Conservation (phyloP, 352 stramenopile genomes). For the Saprolegnia diclina region DNA sequence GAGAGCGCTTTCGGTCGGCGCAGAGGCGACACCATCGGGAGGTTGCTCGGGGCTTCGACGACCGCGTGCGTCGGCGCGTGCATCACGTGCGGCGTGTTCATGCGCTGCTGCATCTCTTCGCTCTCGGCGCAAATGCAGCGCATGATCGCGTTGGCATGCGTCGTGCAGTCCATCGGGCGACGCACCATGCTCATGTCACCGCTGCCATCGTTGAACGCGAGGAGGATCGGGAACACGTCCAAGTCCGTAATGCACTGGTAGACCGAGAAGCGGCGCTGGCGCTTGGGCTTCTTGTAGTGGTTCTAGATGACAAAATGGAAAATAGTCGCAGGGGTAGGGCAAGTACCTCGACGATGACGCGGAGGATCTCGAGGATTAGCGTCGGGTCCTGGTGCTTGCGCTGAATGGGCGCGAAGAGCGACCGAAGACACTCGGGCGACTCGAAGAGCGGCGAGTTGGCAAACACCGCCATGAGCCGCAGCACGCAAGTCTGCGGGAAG, state of each 20-base stretch:
- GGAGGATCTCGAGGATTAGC: conserved; percentile 10
- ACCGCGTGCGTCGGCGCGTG: neutral
- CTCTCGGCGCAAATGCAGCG: conserved; percentile 2
- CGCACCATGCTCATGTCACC: conserved; percentile 11
- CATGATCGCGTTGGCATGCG: conserved; percentile 8
- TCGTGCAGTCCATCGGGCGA: conserved; percentile 9
- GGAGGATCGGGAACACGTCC: conserved; percentile 2
- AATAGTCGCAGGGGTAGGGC: neutral
- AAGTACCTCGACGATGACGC: conserved; percentile 12
- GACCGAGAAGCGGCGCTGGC: neutral
- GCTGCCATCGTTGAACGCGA: conserved; percentile 1
- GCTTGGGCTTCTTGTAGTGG: conserved; percentile 14
- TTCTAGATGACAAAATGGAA: too few species aligned
- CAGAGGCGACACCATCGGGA: neutral
- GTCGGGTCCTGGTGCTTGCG: conserved; percentile 23
- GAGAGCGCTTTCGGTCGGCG: neutral
- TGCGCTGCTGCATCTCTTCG: conserved; percentile 1
- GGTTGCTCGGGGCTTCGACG: neutral
- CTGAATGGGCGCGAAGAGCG: conserved; percentile 7
- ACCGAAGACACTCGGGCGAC: neutral
- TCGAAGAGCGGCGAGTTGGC: conserved; percentile 1
- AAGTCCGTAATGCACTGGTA: neutral
- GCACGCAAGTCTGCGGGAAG: conserved; percentile 19
- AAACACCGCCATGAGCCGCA: conserved; percentile 23
- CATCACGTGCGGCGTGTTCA: neutral